Percentiles rank a stretch among this genome's conserved stretches.
phyloP scores from a whole-genome alignment of 441 rosid genomes.

The Syzygium malaccense region DNA sequence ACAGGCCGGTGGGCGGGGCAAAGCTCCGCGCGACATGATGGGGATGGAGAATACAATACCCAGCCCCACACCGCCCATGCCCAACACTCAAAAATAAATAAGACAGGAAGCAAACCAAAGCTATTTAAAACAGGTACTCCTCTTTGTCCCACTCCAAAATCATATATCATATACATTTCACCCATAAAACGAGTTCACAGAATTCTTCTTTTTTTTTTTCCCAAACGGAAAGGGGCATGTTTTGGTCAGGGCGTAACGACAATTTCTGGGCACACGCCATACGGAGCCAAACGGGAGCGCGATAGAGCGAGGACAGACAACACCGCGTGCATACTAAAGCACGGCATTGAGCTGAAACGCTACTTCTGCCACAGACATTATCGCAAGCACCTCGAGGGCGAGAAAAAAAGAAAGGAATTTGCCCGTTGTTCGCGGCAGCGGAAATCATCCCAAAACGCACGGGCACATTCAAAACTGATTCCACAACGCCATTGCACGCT shows the following conservation, averaged over 20 bases:
- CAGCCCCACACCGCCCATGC: background rate
- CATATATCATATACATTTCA: background rate
- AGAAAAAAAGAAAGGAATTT: background rate
- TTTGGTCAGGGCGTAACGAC: background rate
- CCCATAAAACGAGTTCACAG: background rate
- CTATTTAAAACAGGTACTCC: background rate
- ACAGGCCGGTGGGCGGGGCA: background rate
- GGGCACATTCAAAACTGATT: background rate
- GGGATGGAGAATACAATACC: background rate
- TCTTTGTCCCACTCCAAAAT: background rate
- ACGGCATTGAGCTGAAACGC: background rate
- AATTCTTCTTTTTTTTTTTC: rapidly evolving
- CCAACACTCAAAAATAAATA: background rate
- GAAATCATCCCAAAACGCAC: background rate
- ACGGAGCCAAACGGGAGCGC: background rate
- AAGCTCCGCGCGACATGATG: background rate
- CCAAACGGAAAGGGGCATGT: background rate
- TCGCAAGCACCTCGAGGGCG: background rate
- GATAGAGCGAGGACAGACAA: background rate
- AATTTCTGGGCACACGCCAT: background rate
- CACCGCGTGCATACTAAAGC: background rate
- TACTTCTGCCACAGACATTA: background rate
- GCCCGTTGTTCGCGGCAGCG: background rate
- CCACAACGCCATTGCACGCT: background rate
- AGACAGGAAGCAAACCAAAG: background rate